Evolutionary conservation across 306 rosid species (phyloP), one percentile per base, ranked within the genome.

Genomic region (Heteromeles arbutifolia): DNA sequence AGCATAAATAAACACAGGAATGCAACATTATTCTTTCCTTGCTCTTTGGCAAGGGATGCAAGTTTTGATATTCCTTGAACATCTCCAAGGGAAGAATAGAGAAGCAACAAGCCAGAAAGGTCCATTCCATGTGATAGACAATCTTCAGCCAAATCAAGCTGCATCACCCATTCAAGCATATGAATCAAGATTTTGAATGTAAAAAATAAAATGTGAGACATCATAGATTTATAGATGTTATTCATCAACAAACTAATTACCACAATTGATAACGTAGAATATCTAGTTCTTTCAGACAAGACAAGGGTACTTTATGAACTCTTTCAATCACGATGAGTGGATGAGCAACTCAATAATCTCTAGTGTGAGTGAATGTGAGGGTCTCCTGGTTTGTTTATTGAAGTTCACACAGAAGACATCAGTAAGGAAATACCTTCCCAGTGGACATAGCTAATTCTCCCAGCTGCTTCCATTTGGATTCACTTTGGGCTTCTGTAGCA

Each of bases 141-240:
- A 74, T 89, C 96, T 85, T 95, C 99, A 19, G 99, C 99, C 97
- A 95, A 81, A 83, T 90, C 97, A 69, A 95, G 90, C 99, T 95
- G 96, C 89, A 90, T 21, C 25, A 67, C 31, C 44, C 76, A 76
- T 76, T 28, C 15, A 65, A 76, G 52, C 67, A 72, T n/a, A 45
- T 39, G 45, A 29, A 19, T 44, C 43, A 69, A 11, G 52, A 50
- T 77, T 57, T 77, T 66, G 74, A 9, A 77, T 21, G 74, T 28
- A 56, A 65, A 73, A 65, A 17, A 39, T 39, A 56, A 34, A 31
- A 52, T 14, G 39, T 8, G 8, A 25, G 59, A 53, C 52, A 70
- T 25, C 4, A 6, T 14, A 17, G 53, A 48, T 48, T 48, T 7
- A 48, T 4, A 15, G 31, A 43, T 70, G 76, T 54, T 17, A 37